Conservation (phyloP, 2,329 filamentous ascomycete species). For the Aspergillus sergii region DNA sequence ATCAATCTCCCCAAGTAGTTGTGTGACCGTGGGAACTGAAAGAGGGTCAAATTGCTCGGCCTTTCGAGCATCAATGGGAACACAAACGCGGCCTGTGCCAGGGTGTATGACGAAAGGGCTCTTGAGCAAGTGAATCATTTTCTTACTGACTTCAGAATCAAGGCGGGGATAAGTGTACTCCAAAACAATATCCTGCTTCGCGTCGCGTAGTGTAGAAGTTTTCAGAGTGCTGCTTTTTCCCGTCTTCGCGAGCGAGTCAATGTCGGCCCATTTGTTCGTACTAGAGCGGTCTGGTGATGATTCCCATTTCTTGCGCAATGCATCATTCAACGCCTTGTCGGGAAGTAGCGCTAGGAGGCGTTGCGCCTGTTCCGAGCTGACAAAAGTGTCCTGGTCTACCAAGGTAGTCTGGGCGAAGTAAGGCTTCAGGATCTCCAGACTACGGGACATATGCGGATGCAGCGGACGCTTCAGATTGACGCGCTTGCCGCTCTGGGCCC, state of each 20-base stretch:
- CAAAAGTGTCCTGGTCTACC: constrained; percentile 83
- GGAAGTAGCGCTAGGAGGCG: constrained; percentile 83
- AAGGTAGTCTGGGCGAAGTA: constrained; percentile 86
- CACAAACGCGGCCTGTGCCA: constrained; percentile 89
- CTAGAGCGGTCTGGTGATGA: constrained; percentile 77
- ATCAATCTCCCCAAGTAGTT: constrained; percentile 83
- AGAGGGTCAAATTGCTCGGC: constrained; percentile 87
- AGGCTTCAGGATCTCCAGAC: constrained; percentile 78
- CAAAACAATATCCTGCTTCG: constrained; percentile 92
- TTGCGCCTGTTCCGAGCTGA: constrained; percentile 67
- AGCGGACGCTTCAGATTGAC: constrained; percentile 82
- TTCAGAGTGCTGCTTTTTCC: constrained; percentile 74
- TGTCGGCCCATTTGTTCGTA: constrained; percentile 87
- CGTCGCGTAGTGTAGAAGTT: constrained; percentile 72
- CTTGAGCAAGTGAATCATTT: constrained; percentile 96
- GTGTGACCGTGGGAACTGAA: constrained; percentile 82
- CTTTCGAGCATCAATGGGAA: constrained; percentile 78
- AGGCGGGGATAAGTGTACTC: constrained; percentile 98
- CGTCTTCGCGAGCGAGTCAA: constrained; percentile 79
- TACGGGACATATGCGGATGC: constrained; percentile 86
- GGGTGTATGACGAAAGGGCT: constrained; percentile 96
- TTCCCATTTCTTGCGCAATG: constrained; percentile 88
- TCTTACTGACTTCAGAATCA: constrained; percentile 96
- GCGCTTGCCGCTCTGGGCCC: constrained; percentile 81
- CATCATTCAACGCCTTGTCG: constrained; percentile 74